Evolutionary conservation across 1,139 yeast genomes (phyloP), one percentile per base, ranked within the genome.

Genomic region (Arxiozyma heterogenica): DNA sequence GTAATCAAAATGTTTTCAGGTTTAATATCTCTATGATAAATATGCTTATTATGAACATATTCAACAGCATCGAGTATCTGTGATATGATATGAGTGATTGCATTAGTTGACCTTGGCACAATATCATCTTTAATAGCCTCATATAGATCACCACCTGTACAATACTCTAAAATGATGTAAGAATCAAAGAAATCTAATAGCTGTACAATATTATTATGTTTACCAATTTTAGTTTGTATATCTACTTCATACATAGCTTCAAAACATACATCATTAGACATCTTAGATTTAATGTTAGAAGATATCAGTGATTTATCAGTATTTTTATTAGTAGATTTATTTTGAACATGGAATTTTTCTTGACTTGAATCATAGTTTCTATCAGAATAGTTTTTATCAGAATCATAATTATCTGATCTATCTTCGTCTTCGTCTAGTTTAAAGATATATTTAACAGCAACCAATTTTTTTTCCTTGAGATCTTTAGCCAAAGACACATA

Each of bases 111-210:
- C n/a, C 82, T 76, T 1, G 96, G 96, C 6, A 94, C 93, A 47
- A 82, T 76, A 51, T 86, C 90, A 56, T 82, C 82, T 61, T 85
- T 87, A 63, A 91, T 89, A 9, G 95, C 95, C 66, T 93, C 98
- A 68, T 93, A 93, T 54, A 93, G 74, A 68, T 93, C 98, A 58
- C 98, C 98, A 58, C 91, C 80, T 4, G 93, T 75, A 64, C 96
- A 90, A 67, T 89, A 91, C 64, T 93, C 98, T 69, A 91, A 75
- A 44, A 91, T 78, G 63, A 93, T 79, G 64, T 84, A 89, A 23
- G 90, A 81, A 62, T 84, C 94, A 67, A 90, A 90, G 66, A 80
- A 81, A 65, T 90, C 96, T 54, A 82, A 74, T 51, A 91, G 73
- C 34, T 79, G 73, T 39, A 89, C 83, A 54, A 93, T 81, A 54